These are phyloP conservation scores for Ensete ventricosum DNA, from an alignment of 176 grass and related monocot species.

Conservation along the genomic window DNA sequence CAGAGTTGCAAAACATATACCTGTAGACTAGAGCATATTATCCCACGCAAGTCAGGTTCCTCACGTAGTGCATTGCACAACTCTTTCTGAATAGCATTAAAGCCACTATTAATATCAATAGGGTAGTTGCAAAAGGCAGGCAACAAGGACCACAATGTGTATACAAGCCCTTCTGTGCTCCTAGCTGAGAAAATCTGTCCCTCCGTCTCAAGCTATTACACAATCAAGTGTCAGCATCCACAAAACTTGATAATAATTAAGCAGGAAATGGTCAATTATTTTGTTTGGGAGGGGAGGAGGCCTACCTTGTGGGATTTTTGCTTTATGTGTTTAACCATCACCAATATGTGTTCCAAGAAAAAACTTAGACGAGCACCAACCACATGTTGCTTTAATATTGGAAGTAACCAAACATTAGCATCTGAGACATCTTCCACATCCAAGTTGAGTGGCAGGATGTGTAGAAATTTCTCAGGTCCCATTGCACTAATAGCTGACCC, in stretches of 20 bases:
- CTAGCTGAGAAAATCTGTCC: slow-evolving; percentile 70
- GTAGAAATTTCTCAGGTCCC: slow-evolving; percentile 77
- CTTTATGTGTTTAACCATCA: slow-evolving; percentile 51
- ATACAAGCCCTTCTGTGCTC: slow-evolving; percentile 75
- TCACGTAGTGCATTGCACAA: slow-evolving; percentile 62
- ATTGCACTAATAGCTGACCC: slow-evolving; percentile 72
- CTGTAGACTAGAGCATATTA: slow-evolving; percentile 86
- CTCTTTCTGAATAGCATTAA: slow-evolving; percentile 47
- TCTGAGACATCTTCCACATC: slow-evolving; percentile 51
- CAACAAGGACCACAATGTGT: slow-evolving; percentile 87
- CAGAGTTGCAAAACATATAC: slow-evolving; percentile 18
- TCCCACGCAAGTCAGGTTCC: slow-evolving; percentile 53
- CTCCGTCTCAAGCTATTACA: slow-evolving; percentile 57
- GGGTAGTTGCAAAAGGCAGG: slow-evolving; percentile 92
- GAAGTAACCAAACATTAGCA: slow-evolving; percentile 78
- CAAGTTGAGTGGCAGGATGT: slow-evolving; percentile 36
- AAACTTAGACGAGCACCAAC: slow-evolving; percentile 78
- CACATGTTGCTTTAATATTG: slow-evolving; percentile 68
- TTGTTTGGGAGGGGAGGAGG: neutral
- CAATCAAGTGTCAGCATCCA: neutral
- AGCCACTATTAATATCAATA: slow-evolving; percentile 54
- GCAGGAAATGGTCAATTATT: neutral
- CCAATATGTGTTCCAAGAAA: slow-evolving; percentile 62
- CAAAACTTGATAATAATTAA: neutral
- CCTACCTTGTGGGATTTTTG: slow-evolving; percentile 60